Evolutionary conservation across 441 rosid species (phyloP), one percentile per base, ranked within the genome.

Genomic region (Eruca vesicaria): DNA sequence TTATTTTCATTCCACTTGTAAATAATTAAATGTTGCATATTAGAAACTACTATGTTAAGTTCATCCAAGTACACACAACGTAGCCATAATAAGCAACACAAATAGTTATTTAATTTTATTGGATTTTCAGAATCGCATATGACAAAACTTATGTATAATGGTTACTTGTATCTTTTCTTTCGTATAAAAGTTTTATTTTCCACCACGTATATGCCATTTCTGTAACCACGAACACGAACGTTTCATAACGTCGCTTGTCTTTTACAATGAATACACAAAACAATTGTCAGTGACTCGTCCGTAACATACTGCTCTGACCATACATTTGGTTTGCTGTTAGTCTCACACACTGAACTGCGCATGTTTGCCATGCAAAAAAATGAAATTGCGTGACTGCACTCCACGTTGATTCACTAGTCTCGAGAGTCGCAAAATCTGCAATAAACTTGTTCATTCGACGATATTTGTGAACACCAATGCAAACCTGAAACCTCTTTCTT

Each of bases 301-400:
- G 45, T 26, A 15, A 48, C 28, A 43, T 9, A 23, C 28, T 66
- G 62, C 67, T 33, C 63, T 23, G 63, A 75, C 73, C 73, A 68
- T 61, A 35, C 63, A 6, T 67, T 31, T 45, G 55, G 71, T 56
- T 43, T 57, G 59, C 75, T 16, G 43, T 33, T 28, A 35, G 53
- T 55, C 58, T 11, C 73, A 75, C 57, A 56, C 41, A 56, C 74
- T 75, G 63, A n/a, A 31, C 12, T 76, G 14, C 71, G 80, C 80
- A 71, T 77, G 77, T 50, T 7, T 28, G 80, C 80, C 80, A 77
- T 50, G 72, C 66, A 71, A 66, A 14, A 14, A 50, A 3, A 18
- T 15, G 9, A 1, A n/a, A 14, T 15, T 1, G 7, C 4, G 14
- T n/a, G 12, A 6, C 21, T n/a, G 4, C 31, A 5, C 20, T 63